Conservation (phyloP, 2,329 filamentous ascomycete species). For the Microdochium nivale region DNA sequence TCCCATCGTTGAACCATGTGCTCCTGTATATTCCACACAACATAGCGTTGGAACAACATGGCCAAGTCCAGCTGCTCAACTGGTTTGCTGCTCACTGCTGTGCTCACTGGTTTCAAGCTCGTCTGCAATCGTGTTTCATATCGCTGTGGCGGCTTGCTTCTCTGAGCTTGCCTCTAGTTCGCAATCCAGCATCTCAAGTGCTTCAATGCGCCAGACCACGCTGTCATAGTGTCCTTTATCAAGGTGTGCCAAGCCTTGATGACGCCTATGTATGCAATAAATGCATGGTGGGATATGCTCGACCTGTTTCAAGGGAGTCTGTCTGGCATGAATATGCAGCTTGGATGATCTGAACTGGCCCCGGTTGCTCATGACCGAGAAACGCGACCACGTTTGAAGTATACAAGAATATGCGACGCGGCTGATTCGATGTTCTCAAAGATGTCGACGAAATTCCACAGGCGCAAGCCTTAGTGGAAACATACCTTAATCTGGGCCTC, state of each 20-base stretch:
- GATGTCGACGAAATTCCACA: conserved; percentile 65
- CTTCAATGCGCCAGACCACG: background rate
- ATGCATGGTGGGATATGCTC: background rate
- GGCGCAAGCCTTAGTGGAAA: conserved; percentile 74
- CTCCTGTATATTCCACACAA: background rate
- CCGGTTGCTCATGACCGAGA: background rate
- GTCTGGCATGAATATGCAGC: background rate
- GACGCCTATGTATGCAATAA: background rate
- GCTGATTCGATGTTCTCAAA: conserved; percentile 23
- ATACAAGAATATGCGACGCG: conserved; percentile 7
- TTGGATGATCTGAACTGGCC: background rate
- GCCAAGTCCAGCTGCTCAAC: conserved; percentile 9
- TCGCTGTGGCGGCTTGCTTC: background rate
- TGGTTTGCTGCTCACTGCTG: conserved; percentile 38
- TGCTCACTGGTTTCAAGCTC: conserved; percentile 33
- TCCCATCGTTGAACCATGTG: background rate
- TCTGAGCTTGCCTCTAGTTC: background rate
- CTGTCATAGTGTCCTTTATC: background rate
- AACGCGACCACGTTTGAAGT: background rate
- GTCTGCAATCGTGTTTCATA: background rate
- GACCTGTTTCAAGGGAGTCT: background rate
- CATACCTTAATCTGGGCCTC: conserved; percentile 99
- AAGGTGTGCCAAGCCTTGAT: background rate
- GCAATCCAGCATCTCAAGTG: background rate
- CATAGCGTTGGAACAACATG: background rate